Percentiles rank a stretch among this genome's conserved stretches.
phyloP scores from a whole-genome alignment of 2,329 filamentous ascomycete species.

The Ophiobolus disseminans region DNA sequence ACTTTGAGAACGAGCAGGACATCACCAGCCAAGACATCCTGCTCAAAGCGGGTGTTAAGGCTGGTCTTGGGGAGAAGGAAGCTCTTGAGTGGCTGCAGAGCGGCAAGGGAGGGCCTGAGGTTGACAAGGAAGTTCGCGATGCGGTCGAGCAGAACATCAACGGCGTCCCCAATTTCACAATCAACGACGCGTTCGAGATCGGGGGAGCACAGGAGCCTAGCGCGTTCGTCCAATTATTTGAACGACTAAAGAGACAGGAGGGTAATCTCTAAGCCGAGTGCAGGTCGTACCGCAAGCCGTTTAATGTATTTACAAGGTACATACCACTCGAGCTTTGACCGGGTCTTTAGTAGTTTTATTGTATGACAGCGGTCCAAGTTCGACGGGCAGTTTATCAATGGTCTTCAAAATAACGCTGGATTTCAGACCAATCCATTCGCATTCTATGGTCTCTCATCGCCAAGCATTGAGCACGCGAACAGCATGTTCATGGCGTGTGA shows the following conservation, averaged over 20 bases:
- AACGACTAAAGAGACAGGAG: constrained; percentile 61
- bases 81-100: constrained; percentile 53
- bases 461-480: no score
- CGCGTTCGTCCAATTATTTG: constrained; percentile 71
- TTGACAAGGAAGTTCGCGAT: constrained; percentile 56
- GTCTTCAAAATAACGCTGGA: no score
- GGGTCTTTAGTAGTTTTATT: no score
- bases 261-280: constrained; percentile 20
- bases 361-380: no score
- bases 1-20: constrained; percentile 58
- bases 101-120: constrained; percentile 54
- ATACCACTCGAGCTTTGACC: not conserved
- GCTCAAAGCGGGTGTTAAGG: constrained; percentile 51
- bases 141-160: constrained; percentile 60
- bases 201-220: constrained; percentile 75
- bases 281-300: not conserved
- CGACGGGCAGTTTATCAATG: no score
- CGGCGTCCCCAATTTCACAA: constrained; percentile 77
- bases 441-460: no score
- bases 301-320: not conserved
- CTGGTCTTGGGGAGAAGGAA: constrained; percentile 53
- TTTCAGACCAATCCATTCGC: no score
- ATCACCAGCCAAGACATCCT: constrained; percentile 53
- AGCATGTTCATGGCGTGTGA: not conserved
- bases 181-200: constrained; percentile 72